A percentile compares a stretch with the other conserved stretches of the same genome.
phyloP scores from a whole-genome alignment of 73 alveolate genomes.

The Paramecium caudatum region DNA sequence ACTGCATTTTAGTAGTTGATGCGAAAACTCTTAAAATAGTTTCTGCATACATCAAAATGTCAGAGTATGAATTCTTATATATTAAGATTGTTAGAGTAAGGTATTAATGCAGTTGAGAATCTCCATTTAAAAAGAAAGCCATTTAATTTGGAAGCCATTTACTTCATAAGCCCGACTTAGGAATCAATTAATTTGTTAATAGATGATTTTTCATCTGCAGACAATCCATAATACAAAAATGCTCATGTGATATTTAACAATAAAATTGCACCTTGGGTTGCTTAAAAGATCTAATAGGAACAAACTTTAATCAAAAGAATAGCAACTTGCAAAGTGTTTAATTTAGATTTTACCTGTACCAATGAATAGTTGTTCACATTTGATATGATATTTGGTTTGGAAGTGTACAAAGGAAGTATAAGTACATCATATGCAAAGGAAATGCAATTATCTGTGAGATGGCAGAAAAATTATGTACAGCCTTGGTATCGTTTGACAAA shows the following conservation, averaged over 20 bases:
- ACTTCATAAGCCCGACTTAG: conserved; percentile 35
- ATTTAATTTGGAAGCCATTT: conserved; percentile 41
- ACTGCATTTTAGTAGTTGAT: conserved; percentile 41
- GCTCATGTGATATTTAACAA: conserved; percentile 43
- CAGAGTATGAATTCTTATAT: conserved; percentile 7
- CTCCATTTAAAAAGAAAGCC: conserved; percentile 44
- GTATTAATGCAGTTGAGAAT: conserved; percentile 64
- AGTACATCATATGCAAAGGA: neutral
- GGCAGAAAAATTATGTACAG: conserved; percentile 51
- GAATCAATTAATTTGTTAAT: conserved; percentile 8
- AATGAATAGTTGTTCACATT: neutral
- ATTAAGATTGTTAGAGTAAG: conserved; percentile 59
- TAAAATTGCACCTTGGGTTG: conserved; percentile 1
- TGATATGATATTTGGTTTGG: neutral
- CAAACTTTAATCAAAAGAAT: conserved; percentile 4
- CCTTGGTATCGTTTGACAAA: conserved; percentile 53
- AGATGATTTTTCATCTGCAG: conserved; percentile 15
- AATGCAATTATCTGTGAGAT: neutral
- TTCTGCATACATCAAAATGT: conserved; percentile 30
- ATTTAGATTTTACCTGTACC: conserved; percentile 59
- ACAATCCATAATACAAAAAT: conserved; percentile 36
- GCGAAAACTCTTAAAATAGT: conserved; percentile 36
- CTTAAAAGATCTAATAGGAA: conserved; percentile 3
- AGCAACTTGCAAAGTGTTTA: conserved; percentile 6
- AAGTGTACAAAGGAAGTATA: conserved; percentile 60